Evolutionary conservation across 2,329 filamentous ascomycete genomes (phyloP), one percentile per base, ranked within the genome.

Genomic region (Proliferodiscus dingleyae): DNA sequence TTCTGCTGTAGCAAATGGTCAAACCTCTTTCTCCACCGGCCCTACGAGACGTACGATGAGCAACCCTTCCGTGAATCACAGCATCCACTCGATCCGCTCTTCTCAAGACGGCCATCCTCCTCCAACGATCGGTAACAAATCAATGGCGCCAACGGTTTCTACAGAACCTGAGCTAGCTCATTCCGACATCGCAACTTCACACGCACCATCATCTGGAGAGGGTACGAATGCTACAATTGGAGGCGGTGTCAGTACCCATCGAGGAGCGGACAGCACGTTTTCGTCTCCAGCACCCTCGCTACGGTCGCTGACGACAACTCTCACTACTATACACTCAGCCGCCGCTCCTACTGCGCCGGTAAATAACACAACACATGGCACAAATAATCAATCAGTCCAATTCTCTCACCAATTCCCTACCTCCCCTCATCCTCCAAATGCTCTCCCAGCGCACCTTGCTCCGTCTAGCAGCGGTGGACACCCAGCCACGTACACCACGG

Each of bases 281-380:
- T 90, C 86, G 15, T 90, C 87, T 10, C 87, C 87, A 2, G 85
- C 87, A 26, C 87, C 87, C 21, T 91, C 87, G 6, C 81, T 89
- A 38, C 83, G 82, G 50, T 91, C 87, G 2, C 71, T 94, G 43
- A 87, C 87, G 1, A 93, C 87, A 0, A 93, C 87, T 1, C 72
- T 94, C 45, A 93, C 88, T 0, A 94, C 87, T 0, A 89, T 94
- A 48, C 87, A 91, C 60, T 91, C 87, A 1, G 78, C 80, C 3
- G 78, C 72, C 16, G 66, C 61, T 40, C 60, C 61, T 44, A 70
- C 64, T 54, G 69, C 59, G 47, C 29, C 60, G 57, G 37, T 61
- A 71, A 59, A 70, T 66, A 47, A 69, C 63, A 43, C 53, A 23
- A 47, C 49, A 41, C 42, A 53, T 37, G 47, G 46, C 43, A 59